A percentile compares a stretch with the other conserved stretches of the same genome.
These are phyloP conservation scores for Pigoraptor vietnamica DNA, from an alignment of 78 protist species.

Conservation along the genomic window DNA sequence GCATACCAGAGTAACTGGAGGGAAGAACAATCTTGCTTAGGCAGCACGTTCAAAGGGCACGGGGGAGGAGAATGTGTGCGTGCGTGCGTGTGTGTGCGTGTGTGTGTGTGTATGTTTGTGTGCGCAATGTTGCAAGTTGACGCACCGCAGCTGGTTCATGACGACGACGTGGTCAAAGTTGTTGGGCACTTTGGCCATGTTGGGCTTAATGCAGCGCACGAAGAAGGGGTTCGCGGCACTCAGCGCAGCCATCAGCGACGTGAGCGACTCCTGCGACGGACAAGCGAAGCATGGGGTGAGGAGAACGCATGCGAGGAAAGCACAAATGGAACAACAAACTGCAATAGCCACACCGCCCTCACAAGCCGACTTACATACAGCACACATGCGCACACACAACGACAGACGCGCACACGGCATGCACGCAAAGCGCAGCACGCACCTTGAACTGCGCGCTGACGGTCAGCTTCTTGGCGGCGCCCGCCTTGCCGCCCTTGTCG, in stretches of 20 bases:
- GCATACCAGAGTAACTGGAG: neutral
- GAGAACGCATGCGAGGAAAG: too few species aligned
- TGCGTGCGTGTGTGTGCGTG: too few species aligned
- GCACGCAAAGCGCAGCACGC: neutral
- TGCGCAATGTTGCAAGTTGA: too few species aligned
- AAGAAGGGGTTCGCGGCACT: neutral
- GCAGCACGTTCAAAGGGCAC: neutral
- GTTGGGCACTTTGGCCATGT: neutral
- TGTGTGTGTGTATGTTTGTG: too few species aligned
- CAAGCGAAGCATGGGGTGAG: neutral
- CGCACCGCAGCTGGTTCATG: constrained; percentile 5
- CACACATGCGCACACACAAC: too few species aligned
- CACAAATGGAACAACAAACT: neutral
- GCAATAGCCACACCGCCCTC: neutral
- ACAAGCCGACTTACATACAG: neutral
- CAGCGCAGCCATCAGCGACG: neutral
- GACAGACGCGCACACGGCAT: too few species aligned
- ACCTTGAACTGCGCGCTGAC: constrained; percentile 18
- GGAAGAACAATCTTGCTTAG: neutral
- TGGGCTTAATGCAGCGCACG: constrained; percentile 21
- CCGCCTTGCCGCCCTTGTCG: neutral
- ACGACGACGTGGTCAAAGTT: neutral
- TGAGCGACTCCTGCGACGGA: neutral
- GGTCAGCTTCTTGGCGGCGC: neutral
- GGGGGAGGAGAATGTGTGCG: too few species aligned